Conservation (phyloP, 371 early-diverging fungal genomes). For the Apophysomyces sp. region DNA sequence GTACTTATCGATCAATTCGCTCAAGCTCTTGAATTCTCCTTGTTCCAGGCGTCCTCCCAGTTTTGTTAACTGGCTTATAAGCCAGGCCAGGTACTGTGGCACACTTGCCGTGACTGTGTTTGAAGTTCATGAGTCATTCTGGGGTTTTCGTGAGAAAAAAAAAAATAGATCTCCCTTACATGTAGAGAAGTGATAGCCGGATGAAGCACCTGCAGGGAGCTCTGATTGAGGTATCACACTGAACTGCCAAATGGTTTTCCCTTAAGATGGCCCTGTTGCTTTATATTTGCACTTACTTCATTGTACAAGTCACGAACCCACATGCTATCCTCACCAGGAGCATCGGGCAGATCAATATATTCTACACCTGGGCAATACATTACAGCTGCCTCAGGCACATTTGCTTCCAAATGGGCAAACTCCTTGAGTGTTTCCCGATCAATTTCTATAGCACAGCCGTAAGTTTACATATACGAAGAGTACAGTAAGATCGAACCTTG, state of each 20-base stretch:
- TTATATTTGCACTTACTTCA: constrained; percentile 15
- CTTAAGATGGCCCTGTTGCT: not conserved
- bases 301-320: constrained; percentile 37
- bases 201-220: constrained; percentile 14
- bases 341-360: constrained; percentile 12
- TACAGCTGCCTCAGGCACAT: constrained; percentile 37
- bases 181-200: constrained; percentile 31
- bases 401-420: constrained; percentile 26
- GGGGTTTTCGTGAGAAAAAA: constrained; percentile 3
- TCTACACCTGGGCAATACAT: constrained; percentile 29
- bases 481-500: constrained; percentile 16
- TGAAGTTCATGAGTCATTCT: not conserved
- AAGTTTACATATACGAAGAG: constrained; percentile 1
- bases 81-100: constrained; percentile 66
- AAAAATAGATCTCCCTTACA: too few relatives aligned
- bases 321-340: constrained; percentile 22
- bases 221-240: constrained; percentile 18
- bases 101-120: constrained; percentile 31
- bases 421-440: constrained; percentile 33
- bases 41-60: constrained; percentile 59
- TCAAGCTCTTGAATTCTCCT: constrained; percentile 47
- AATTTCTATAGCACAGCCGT: constrained; percentile 15
- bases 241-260: constrained; percentile 13
- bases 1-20: constrained; percentile 44
- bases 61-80: constrained; percentile 46